phyloP scores from a whole-genome alignment of 805 yeast species.

The Brettanomyces anomalus region DNA sequence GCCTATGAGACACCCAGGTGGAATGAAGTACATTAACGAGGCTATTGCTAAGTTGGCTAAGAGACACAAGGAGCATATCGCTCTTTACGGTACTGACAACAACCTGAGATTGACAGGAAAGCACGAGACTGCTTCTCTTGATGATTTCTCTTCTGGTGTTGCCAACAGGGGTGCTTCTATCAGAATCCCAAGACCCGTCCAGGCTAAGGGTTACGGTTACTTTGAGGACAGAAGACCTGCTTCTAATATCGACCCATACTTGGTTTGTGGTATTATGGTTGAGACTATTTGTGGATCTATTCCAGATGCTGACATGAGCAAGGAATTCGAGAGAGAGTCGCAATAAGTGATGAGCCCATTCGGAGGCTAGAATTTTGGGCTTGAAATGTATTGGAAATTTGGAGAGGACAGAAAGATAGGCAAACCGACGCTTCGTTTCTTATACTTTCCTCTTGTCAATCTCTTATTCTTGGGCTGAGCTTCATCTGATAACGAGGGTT shows the following conservation, averaged over 20 bases:
- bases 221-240: slow-evolving; percentile 99
- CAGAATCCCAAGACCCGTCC: slow-evolving; percentile 98
- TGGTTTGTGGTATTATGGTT: slow-evolving; percentile 96
- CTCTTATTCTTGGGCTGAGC: no score
- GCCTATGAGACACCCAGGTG: slow-evolving; percentile 89
- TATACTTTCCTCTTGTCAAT: no score
- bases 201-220: slow-evolving; percentile 96
- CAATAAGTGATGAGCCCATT: slow-evolving; percentile 12
- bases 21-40: slow-evolving; percentile 87
- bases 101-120: slow-evolving; percentile 94
- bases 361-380: background rate
- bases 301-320: slow-evolving; percentile 90
- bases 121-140: slow-evolving; percentile 96
- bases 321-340: slow-evolving; percentile 77
- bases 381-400: no score
- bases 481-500: no score
- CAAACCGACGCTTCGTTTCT: no score
- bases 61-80: slow-evolving; percentile 96
- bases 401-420: no score
- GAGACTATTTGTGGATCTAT: slow-evolving; percentile 95
- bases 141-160: slow-evolving; percentile 89
- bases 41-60: slow-evolving; percentile 89
- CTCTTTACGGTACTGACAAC: slow-evolving; percentile 91
- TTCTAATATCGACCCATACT: slow-evolving; percentile 97
- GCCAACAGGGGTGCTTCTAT: slow-evolving; percentile 99